Evolutionary conservation across 805 yeast species (phyloP).

Genomic region (Sungouiella thailandica): DNA sequence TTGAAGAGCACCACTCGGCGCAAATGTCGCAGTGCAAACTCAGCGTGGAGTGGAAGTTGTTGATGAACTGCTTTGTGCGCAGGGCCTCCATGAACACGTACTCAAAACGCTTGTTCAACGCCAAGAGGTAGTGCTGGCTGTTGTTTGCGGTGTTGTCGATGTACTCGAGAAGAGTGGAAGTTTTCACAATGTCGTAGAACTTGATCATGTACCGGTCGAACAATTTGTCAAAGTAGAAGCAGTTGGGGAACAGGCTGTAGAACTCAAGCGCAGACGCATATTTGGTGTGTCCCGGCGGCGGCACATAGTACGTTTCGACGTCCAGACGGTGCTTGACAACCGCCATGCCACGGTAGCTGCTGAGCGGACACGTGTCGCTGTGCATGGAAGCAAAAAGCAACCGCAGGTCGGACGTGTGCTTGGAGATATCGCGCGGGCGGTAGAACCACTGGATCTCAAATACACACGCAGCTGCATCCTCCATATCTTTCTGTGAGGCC

Average conservation of each 20-base stretch:
- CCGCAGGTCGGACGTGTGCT: slow-evolving; percentile 65
- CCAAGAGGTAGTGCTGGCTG: slow-evolving; percentile 56
- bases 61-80: slow-evolving; percentile 55
- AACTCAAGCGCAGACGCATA: slow-evolving; percentile 34
- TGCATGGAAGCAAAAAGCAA: slow-evolving; percentile 81
- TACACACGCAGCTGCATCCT: slow-evolving; percentile 47
- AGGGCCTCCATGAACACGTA: slow-evolving; percentile 73
- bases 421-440: slow-evolving; percentile 79
- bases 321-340: slow-evolving; percentile 65
- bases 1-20: slow-evolving; percentile 75
- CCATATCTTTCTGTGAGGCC: slow-evolving; percentile 13
- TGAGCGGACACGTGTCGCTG: slow-evolving; percentile 73
- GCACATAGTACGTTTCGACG: slow-evolving; percentile 40
- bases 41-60: slow-evolving; percentile 50
- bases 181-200: slow-evolving; percentile 72
- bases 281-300: slow-evolving; percentile 3
- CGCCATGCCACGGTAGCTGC: slow-evolving; percentile 71
- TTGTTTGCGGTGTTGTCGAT: slow-evolving; percentile 37
- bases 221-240: slow-evolving; percentile 79
- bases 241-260: slow-evolving; percentile 55
- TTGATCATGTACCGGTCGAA: slow-evolving; percentile 83
- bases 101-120: slow-evolving; percentile 62
- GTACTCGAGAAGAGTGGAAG: slow-evolving; percentile 42
- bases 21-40: slow-evolving; percentile 62
- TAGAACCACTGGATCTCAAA: slow-evolving; percentile 88